Base-by-base conservation (phyloP, 2,329 filamentous ascomycete species). In the Onygenales sp. region DNA sequence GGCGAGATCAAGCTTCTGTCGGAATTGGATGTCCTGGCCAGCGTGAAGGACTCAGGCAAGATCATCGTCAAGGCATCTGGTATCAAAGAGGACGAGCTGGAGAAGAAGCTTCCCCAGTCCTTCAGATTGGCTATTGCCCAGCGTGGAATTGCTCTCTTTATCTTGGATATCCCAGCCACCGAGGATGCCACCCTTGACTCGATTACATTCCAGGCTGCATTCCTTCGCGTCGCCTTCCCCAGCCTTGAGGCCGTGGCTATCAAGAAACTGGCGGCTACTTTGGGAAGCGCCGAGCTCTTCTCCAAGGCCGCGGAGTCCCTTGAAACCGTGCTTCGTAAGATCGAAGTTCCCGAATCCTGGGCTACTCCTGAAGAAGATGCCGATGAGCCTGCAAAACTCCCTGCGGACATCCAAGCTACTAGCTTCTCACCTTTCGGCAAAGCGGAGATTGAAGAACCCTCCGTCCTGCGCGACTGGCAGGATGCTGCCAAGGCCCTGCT, bases 351-450 rank as follows among this genome's bases (percentile, higher is more conserved):
- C 4, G 84, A 86, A 58, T 69, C 83, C n/a, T 97, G 92, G 93
- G 80, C 83, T 43, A 86, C 87, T 55, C 72, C 83, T 27, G 80
- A 86, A 49, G 74, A 76, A 9, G 71, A 76, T 50, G 65, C 67
- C 14, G 60, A 54, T 37, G 63, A 70, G 49, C 55, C 55, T 1
- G 67, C 70, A 49, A 57, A 67, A 51, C 80, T 86, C n/a, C 81
- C 81, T 14, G 74, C 77, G 59, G 80, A 84, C 55, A 77, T 92
- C 65, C 84, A 83, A 58, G 70, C 81, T 59, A 96, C 86, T 75
- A 93, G 88, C 77, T 97, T 98, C 66, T 80, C 81, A 50, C 71
- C 83, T 2, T 94, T 90, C 66, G 79, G 88, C 60, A 94, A 92
- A 73, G 75, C 80, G 42, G 88, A 94, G 63, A 61, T 71, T 0